phyloP scores from a whole-genome alignment of 331 rosid species.

The Pyrus hybrid region DNA sequence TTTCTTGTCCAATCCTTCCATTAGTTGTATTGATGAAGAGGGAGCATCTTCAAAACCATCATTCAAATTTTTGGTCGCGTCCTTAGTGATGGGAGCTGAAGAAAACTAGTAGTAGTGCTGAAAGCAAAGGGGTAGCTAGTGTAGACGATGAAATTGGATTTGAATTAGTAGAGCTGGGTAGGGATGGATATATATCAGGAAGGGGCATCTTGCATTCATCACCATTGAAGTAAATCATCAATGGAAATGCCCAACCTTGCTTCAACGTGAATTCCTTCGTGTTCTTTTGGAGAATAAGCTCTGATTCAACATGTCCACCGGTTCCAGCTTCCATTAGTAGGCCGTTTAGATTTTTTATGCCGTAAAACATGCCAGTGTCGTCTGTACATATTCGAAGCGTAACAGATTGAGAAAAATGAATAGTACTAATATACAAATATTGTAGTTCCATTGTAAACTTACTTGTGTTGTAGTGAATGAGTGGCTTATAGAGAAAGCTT shows the following conservation, averaged over 20 bases:
- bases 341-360: not conserved
- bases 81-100: not conserved
- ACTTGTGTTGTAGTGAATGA: constrained; percentile 4
- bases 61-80: not conserved
- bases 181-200: constrained; percentile 16
- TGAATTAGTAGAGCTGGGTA: constrained; percentile 9
- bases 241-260: constrained; percentile 23
- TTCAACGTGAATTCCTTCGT: not conserved
- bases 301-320: constrained; percentile 3
- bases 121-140: not conserved
- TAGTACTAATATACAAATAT: no score
- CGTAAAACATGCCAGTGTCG: constrained; percentile 18
- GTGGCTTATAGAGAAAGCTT: constrained; percentile 14
- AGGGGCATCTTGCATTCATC: constrained; percentile 21
- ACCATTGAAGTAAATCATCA: constrained; percentile 20
- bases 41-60: not conserved
- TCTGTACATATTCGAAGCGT: not conserved
- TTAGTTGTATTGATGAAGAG: not conserved
- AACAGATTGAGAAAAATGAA: no score
- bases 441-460: not conserved
- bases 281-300: constrained; percentile 13
- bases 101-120: not conserved
- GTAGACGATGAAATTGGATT: not conserved
- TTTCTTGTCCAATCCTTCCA: not conserved
- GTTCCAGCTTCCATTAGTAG: constrained; percentile 14